Evolutionary conservation across 75 land plant species (phyloP).

Genomic region (Sequoia sempervirens): DNA sequence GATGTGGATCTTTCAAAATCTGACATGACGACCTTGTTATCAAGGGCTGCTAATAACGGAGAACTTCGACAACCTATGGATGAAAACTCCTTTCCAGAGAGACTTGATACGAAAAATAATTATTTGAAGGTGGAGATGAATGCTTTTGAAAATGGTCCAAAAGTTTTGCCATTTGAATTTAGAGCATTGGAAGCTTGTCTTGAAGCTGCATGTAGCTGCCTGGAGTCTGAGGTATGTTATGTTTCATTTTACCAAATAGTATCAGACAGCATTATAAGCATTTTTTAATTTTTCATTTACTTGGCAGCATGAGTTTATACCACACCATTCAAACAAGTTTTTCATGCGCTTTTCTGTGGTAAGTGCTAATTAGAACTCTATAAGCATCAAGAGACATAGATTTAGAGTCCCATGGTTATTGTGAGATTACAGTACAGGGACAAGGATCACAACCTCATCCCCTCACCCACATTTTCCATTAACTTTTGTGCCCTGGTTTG

Average conservation of each 20-base stretch:
- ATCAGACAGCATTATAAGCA: not conserved
- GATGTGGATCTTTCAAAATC: not conserved
- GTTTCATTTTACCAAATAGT: not conserved
- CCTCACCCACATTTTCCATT: no score
- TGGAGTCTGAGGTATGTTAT: constrained; percentile 43
- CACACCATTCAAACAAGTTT: not conserved
- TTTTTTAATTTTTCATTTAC: not conserved
- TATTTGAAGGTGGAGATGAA: not conserved
- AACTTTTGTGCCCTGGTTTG: no score
- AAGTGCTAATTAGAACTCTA: not conserved
- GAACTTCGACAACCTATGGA: not conserved
- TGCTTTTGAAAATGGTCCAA: constrained; percentile 23
- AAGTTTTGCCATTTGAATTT: constrained; percentile 57
- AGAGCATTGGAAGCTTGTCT: constrained; percentile 54
- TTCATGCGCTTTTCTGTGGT: not conserved
- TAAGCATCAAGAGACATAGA: not conserved
- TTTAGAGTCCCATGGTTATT: not conserved
- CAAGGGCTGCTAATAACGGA: not conserved
- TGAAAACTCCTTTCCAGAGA: constrained; percentile 3
- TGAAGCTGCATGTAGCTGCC: constrained; percentile 49
- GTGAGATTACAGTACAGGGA: no score
- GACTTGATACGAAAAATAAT: not conserved
- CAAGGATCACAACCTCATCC: no score
- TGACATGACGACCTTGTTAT: not conserved
- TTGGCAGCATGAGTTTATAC: not conserved